Evolutionary conservation across 2,329 filamentous ascomycete species (phyloP).

Genomic region (Cytospora schulzeri): DNA sequence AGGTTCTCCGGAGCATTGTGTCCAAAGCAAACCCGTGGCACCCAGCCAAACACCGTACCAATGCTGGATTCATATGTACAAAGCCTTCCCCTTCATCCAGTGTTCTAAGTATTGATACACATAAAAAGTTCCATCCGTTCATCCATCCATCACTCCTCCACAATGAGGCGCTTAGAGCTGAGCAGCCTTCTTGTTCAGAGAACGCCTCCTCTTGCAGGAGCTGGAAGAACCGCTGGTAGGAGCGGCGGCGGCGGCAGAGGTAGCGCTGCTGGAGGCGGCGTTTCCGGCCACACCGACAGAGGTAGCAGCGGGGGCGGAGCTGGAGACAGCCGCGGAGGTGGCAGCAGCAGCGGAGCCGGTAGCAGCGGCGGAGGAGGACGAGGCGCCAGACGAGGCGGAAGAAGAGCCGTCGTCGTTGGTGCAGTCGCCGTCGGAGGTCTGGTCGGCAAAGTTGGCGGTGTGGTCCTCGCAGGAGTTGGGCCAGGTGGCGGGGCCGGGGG

Average conservation of each 20-base stretch:
- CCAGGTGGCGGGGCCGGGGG: slow-evolving; percentile 40
- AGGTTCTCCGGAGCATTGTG: not conserved
- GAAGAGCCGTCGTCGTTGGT: slow-evolving; percentile 31
- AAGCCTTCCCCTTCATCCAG: not conserved
- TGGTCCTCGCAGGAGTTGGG: slow-evolving; percentile 41
- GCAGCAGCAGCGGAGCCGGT: slow-evolving; percentile 1
- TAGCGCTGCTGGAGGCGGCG: not conserved
- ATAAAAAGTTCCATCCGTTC: not conserved
- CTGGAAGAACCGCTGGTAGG: not conserved
- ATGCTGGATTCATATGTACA: not conserved
- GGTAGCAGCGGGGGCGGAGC: not conserved
- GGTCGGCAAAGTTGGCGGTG: slow-evolving; percentile 40
- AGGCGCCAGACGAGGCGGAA: slow-evolving; percentile 5
- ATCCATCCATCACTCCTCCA: not conserved
- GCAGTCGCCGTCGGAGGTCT: slow-evolving; percentile 41
- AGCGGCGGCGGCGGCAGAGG: not conserved
- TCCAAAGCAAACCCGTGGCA: not conserved
- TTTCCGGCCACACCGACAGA: not conserved
- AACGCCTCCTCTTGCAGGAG: not conserved
- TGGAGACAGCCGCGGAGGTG: not conserved
- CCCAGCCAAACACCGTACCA: not conserved
- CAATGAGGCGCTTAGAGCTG: not conserved
- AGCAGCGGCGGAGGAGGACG: not conserved
- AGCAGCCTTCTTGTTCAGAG: not conserved
- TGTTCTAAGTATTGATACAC: not conserved